A percentile compares a stretch with the other conserved stretches of the same genome.
Evolutionary conservation across 139 green algal genomes (phyloP).

Genomic region (Raphidocelis subcapitata): DNA sequence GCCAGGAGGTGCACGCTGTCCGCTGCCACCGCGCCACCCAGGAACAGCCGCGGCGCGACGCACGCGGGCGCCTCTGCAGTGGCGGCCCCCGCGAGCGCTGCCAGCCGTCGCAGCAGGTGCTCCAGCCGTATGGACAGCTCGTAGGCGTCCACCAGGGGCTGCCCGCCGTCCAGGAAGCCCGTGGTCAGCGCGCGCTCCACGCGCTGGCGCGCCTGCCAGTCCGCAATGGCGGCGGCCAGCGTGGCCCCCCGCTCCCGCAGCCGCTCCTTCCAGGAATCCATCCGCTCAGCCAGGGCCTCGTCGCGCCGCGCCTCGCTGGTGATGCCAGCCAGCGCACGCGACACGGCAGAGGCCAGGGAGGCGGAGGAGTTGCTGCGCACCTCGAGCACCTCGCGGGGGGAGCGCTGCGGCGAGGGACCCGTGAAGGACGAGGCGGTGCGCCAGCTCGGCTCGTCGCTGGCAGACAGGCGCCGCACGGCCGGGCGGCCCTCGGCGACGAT

Average conservation of each 20-base stretch:
- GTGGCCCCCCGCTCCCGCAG: conserved; percentile 49
- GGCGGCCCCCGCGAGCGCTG: conserved; percentile 61
- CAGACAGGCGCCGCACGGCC: neutral
- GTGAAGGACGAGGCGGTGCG: neutral
- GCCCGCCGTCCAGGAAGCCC: conserved; percentile 79
- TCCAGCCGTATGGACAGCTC: conserved; percentile 81
- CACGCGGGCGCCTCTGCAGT: conserved; percentile 35
- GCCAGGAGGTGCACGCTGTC: conserved; percentile 70
- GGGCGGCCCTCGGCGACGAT: too few species aligned
- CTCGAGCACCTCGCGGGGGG: conserved; percentile 1
- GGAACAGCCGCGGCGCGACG: conserved; percentile 65
- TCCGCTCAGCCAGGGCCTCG: conserved; percentile 32
- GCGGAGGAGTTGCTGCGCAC: neutral
- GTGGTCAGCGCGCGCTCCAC: conserved; percentile 67
- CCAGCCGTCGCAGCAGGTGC: conserved; percentile 82
- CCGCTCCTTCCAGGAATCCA: conserved; percentile 44
- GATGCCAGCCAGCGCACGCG: conserved; percentile 32
- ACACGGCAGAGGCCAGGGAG: neutral
- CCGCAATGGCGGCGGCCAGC: conserved; percentile 57
- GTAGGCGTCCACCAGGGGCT: conserved; percentile 83
- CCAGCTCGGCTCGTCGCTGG: neutral
- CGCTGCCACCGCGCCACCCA: conserved; percentile 76
- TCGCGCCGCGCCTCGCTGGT: conserved; percentile 45
- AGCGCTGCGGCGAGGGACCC: neutral
- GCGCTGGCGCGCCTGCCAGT: conserved; percentile 67